Percentiles rank a stretch among this genome's conserved stretches.
Conservation (phyloP, 345 rosid genomes). For the Citrus sp. region DNA sequence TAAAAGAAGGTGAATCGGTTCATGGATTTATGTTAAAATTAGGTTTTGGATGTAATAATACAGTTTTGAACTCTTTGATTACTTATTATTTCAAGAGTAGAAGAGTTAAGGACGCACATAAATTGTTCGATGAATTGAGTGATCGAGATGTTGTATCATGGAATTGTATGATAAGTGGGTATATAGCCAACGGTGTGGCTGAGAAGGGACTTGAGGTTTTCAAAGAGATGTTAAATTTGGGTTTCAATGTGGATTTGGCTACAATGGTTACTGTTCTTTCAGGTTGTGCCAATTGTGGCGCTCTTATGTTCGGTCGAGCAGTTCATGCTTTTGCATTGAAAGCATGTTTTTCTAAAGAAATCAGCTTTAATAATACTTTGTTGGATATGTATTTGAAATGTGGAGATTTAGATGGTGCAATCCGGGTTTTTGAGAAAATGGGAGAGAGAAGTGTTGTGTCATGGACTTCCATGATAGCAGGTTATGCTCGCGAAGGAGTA, state of each 20-base stretch:
- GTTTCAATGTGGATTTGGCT: slow-evolving; percentile 46
- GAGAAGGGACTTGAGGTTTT: slow-evolving; percentile 42
- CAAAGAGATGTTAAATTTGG: slow-evolving; percentile 38
- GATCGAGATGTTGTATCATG: slow-evolving; percentile 62
- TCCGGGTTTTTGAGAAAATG: slow-evolving; percentile 48
- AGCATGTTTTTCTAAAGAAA: slow-evolving; percentile 28
- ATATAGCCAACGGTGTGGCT: slow-evolving; percentile 34
- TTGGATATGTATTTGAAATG: slow-evolving; percentile 72
- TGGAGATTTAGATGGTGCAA: slow-evolving; percentile 43
- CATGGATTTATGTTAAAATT: slow-evolving; percentile 50
- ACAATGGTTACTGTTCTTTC: slow-evolving; percentile 45
- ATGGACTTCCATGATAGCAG: slow-evolving; percentile 75
- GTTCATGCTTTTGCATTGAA: slow-evolving; percentile 55
- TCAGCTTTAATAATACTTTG: slow-evolving; percentile 44
- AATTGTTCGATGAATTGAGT: slow-evolving; percentile 64
- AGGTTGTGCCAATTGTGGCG: slow-evolving; percentile 43
- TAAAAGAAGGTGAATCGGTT: slow-evolving; percentile 50
- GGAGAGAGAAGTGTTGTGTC: slow-evolving; percentile 55
- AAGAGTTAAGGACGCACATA: slow-evolving; percentile 41
- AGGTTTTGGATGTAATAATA: slow-evolving; percentile 38
- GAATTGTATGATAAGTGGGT: slow-evolving; percentile 66
- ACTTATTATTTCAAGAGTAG: slow-evolving; percentile 45
- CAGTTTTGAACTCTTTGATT: slow-evolving; percentile 51
- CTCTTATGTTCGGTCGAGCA: slow-evolving; percentile 36
- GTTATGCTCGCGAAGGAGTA: slow-evolving; percentile 55